A percentile compares a stretch with the other conserved stretches of the same genome.
Conservation (phyloP, 352 stramenopile species). For the Phytophthora hibernalis region DNA sequence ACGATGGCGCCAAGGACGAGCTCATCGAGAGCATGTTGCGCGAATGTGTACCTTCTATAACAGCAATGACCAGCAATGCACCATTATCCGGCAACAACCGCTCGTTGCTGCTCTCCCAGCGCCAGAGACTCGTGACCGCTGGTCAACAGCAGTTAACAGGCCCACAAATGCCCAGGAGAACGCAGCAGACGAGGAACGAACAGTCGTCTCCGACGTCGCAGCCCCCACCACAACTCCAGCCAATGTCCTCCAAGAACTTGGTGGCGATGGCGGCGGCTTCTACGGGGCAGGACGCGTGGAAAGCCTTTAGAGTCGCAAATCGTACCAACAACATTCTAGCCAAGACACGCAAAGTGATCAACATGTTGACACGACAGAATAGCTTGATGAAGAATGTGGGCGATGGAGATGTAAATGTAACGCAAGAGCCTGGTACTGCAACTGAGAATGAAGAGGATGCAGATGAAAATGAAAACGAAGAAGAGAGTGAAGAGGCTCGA, state of each 20-base stretch:
- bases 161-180: constrained; percentile 13
- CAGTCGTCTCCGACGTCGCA: constrained; percentile 26
- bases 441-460: constrained; percentile 11
- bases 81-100: constrained; percentile 10
- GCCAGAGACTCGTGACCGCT: constrained; percentile 12
- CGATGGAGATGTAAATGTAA: constrained; percentile 6
- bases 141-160: constrained; percentile 7
- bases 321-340: constrained; percentile 65
- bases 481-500: constrained; percentile 20
- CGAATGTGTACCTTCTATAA: constrained; percentile 44
- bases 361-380: constrained; percentile 35
- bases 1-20: constrained; percentile 42
- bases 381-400: constrained; percentile 15
- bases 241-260: constrained; percentile 29
- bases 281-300: constrained; percentile 52
- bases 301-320: constrained; percentile 67
- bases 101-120: constrained; percentile 22
- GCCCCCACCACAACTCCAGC: constrained; percentile 17
- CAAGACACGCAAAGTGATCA: constrained; percentile 64
- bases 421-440: background rate
- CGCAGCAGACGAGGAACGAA: constrained; percentile 21
- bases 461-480: constrained; percentile 8
- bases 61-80: constrained; percentile 13
- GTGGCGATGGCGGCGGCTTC: constrained; percentile 4
- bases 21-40: constrained; percentile 65